Base-by-base conservation (phyloP, 106 monocot species). In the Triglochin maritima region DNA sequence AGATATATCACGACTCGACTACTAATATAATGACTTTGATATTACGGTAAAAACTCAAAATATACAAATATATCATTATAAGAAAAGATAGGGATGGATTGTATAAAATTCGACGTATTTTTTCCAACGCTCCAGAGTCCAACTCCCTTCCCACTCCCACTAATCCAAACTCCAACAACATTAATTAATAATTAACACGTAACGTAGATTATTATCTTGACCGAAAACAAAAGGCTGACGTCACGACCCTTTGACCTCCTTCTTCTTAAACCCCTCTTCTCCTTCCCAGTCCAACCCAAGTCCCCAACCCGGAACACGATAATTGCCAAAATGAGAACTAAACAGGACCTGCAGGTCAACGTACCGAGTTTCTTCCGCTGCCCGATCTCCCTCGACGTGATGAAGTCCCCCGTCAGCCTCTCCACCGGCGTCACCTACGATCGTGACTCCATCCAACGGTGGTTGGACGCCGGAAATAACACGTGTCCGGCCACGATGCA, bases 381-480 rank as follows among this genome's bases (percentile, higher is more conserved):
- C 81, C 95, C 95, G 4, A 95, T 95, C 64, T 95, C 95, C 1
- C 79, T 95, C 6, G 95, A 95, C 61, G 85, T 95, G 48, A 95
- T 95, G 95, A 73, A 77, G 52, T 95, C 90, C n/a, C 95, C 95
- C 50, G 95, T 95, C 3, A 90, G 95, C 70, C 83, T 95, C 10
- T 83, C 79, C 74, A 95, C 95, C 60, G 95, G 95, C 52, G 87
- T 90, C 72, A 95, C 95, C 72, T 95, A 95, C 76, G 90, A 95
- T 78, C 85, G 90, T 4, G 48, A 77, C 57, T 90, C 90, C 55
- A 95, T 95, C 72, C 85, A 90, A 63, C 71, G 76, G 8, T 95
- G 95, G 90, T 82, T 95, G 46, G 95, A 90, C 14, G 72, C 81
- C 65, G 95, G 95, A 51, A 78, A 90, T 75, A 75, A 70, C 61